Percentiles rank a stretch among this genome's conserved stretches.
Conservation (phyloP, 2,329 filamentous ascomycete species). For the Fusarium redolens region DNA sequence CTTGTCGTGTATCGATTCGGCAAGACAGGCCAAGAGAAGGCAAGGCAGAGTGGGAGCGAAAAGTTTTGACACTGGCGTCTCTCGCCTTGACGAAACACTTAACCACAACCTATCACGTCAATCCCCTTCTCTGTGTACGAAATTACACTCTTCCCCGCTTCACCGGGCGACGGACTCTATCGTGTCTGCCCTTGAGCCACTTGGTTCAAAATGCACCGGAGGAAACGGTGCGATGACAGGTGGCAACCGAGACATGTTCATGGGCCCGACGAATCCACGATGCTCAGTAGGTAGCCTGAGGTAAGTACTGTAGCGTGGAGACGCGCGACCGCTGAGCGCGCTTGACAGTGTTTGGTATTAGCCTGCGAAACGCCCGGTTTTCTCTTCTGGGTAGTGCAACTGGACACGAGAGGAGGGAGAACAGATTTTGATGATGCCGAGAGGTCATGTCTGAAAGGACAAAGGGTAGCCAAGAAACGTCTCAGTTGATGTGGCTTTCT, state of each 20-base stretch:
- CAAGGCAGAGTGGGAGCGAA: neutral
- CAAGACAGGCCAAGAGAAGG: neutral
- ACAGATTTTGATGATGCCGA: conserved; percentile 26
- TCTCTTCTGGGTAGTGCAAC: conserved; percentile 17
- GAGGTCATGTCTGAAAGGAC: conserved; percentile 26
- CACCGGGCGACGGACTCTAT: conserved; percentile 24
- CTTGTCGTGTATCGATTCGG: neutral
- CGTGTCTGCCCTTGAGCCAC: conserved; percentile 8
- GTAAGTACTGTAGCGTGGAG: conserved; percentile 14
- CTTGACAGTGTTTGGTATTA: conserved; percentile 1
- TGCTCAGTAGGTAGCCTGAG: neutral
- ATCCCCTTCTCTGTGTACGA: conserved; percentile 13
- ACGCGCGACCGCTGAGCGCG: conserved; percentile 8
- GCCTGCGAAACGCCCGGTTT: conserved; percentile 6
- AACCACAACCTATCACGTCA: conserved; percentile 12
- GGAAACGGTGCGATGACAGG: conserved; percentile 22
- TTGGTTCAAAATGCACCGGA: neutral
- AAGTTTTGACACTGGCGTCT: conserved; percentile 7
- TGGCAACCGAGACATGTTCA: conserved; percentile 32
- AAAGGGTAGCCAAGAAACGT: conserved; percentile 26
- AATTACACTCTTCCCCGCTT: conserved; percentile 26
- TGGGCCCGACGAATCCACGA: neutral
- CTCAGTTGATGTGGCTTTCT: conserved; percentile 27
- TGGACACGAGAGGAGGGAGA: conserved; percentile 17
- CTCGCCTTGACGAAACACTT: conserved; percentile 3